These are phyloP conservation scores for Leishmania tropica DNA, from an alignment of 208 protist genomes.

Conservation along the genomic window DNA sequence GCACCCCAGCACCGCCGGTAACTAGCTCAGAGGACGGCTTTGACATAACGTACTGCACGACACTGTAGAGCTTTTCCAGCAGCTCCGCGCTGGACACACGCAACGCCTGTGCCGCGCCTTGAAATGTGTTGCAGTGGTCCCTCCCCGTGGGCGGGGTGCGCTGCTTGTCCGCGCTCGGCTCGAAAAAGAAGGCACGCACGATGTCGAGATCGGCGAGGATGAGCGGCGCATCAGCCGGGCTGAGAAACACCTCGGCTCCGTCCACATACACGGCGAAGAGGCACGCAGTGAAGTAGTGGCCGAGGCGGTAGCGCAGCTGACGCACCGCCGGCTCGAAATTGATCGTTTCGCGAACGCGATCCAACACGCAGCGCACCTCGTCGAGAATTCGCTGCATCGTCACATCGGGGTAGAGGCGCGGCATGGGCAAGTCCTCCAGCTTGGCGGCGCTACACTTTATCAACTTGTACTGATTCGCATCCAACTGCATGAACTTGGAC, in stretches of 20 bases:
- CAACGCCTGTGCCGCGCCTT: constrained; percentile 7
- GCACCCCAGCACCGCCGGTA: constrained; percentile 53
- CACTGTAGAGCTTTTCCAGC: constrained; percentile 43
- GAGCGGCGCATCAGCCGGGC: constrained; percentile 33
- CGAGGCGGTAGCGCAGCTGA: constrained; percentile 34
- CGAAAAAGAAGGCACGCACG: constrained; percentile 38
- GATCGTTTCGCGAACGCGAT: constrained; percentile 15
- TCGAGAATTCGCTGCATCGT: constrained; percentile 31
- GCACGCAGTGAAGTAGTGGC: constrained; percentile 42
- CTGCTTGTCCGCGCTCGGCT: background rate
- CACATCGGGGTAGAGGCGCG: constrained; percentile 24
- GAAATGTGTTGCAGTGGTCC: background rate
- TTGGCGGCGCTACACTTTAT: constrained; percentile 20
- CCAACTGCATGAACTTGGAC: constrained; percentile 25
- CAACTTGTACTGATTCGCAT: constrained; percentile 35
- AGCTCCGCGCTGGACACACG: constrained; percentile 23
- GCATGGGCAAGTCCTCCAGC: constrained; percentile 14
- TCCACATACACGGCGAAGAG: constrained; percentile 54
- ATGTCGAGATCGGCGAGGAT: constrained; percentile 47
- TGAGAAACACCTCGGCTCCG: constrained; percentile 42
- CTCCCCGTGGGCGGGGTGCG: background rate
- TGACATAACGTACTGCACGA: constrained; percentile 65
- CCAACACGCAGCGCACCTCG: constrained; percentile 2
- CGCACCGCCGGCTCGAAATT: constrained; percentile 20
- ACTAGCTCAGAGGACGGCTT: constrained; percentile 48